Evolutionary conservation across 495 filamentous ascomycete species (phyloP).

Genomic region (Ascobolus immersus): DNA sequence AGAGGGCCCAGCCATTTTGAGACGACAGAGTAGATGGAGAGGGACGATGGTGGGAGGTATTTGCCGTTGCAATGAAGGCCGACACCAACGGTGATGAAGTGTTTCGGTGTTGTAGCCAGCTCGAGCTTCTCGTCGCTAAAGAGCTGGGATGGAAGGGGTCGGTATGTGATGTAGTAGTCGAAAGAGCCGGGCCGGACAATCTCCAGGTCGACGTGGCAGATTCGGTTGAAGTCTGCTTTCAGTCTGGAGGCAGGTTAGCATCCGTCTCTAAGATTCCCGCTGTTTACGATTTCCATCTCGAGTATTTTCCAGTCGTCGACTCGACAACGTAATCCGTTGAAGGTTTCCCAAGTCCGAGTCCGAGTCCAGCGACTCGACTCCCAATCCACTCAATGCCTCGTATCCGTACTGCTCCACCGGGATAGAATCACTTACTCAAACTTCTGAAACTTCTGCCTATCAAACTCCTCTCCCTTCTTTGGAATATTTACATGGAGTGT

Average conservation of each 20-base stretch:
- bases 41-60: slow-evolving; percentile 51
- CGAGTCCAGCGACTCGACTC: too few species aligned
- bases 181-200: slow-evolving; percentile 71
- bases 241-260: slow-evolving; percentile 30
- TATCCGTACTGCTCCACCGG: neutral
- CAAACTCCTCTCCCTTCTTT: slow-evolving; percentile 42
- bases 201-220: slow-evolving; percentile 65
- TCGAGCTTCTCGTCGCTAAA: too few species aligned
- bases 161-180: slow-evolving; percentile 84
- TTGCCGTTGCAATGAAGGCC: slow-evolving; percentile 43
- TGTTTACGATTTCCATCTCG: too few species aligned
- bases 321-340: too few species aligned
- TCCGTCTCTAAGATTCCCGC: too few species aligned
- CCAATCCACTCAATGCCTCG: too few species aligned
- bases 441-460: slow-evolving; percentile 50
- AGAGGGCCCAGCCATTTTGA: slow-evolving; percentile 93
- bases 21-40: slow-evolving; percentile 81
- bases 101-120: slow-evolving; percentile 22
- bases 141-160: slow-evolving; percentile 56
- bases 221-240: slow-evolving; percentile 72
- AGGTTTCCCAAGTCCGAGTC: too few species aligned
- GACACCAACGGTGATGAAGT: slow-evolving; percentile 46
- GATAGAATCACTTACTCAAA: slow-evolving; percentile 41
- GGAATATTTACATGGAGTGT: slow-evolving; percentile 93
- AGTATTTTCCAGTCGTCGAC: too few species aligned